Evolutionary conservation across 108 stramenopile species (phyloP), one percentile per base, ranked within the genome.

Genomic region (Bacterosira constricta): DNA sequence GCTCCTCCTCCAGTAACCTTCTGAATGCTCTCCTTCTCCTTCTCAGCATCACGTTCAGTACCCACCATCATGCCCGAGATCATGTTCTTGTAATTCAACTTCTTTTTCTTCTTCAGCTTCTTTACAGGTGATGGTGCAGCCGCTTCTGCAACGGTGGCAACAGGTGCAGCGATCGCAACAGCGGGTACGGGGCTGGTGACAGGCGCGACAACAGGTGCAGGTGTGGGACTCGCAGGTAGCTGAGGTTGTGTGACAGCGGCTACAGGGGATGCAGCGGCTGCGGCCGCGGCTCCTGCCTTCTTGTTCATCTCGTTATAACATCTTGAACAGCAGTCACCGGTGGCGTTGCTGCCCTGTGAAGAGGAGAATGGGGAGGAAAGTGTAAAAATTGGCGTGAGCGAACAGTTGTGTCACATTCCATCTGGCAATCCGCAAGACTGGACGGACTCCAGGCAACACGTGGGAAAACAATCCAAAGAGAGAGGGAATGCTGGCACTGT

Each of bases 81-180:
- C 91, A 96, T 91, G 44, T 74, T 73, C 75, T 96, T 96, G 82
- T 96, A 96, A 25, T 79, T 86, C 7, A 85, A 25, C 81, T 95
- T 96, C 82, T 96, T 93, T 81, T 90, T 96, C 62, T 92, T 92
- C 83, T 91, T 93, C 73, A 83, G 87, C 83, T 92, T 89, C 61
- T 75, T 84, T 3, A 46, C 18, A 9, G 51, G 66, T 12, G 47
- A 69, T 8, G 56, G 84, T 21, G 26, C 63, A 1, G 73, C 45
- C 31, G 66, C 51, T 27, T 57, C 45, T 7, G 41, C 45, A 3
- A 57, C 54, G 34, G 71, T 30, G 20, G 78, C 70, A 17, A 20
- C 44, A 18, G 42, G 29, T 12, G 62, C 53, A 23, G 54, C 42
- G 30, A 51, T 69, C 8, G 58, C 44, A 34, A 69, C 37, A 44